Conservation (phyloP, 1,139 yeast species). For the Cylindricascospora bacillispora region DNA sequence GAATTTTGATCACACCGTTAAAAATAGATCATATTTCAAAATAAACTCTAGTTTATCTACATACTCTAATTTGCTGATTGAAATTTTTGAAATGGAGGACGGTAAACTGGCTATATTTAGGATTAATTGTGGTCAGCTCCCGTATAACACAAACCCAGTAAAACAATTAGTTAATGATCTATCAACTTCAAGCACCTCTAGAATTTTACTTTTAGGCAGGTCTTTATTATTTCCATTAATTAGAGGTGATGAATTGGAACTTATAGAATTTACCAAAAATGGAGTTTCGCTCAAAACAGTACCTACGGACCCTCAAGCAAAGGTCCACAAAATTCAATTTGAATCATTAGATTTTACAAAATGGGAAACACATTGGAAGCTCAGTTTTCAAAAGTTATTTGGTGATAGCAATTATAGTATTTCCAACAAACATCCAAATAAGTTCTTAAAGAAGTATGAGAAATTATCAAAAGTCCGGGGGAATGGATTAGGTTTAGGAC, state of each 20-base stretch:
- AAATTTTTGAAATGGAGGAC: constrained; percentile 17
- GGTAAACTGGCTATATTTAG: constrained; percentile 27
- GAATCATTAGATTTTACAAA: constrained; percentile 9
- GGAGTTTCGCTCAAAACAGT: constrained; percentile 3
- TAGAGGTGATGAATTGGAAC: constrained; percentile 22
- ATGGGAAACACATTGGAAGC: constrained; percentile 13
- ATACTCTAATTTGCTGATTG: constrained; percentile 17
- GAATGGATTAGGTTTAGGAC: neutral
- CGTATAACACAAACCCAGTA: constrained; percentile 4
- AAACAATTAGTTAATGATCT: constrained; percentile 7
- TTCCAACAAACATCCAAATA: too few relatives aligned
- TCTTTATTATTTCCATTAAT: constrained; percentile 27
- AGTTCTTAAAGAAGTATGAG: too few relatives aligned
- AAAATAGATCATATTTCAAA: constrained; percentile 4
- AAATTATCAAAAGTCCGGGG: neutral
- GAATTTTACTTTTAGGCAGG: constrained; percentile 21
- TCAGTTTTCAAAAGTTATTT: constrained; percentile 6
- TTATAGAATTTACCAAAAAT: constrained; percentile 4
- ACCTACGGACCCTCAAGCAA: constrained; percentile 8
- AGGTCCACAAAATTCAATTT: constrained; percentile 6
- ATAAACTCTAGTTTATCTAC: constrained; percentile 7
- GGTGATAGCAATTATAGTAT: too few relatives aligned
- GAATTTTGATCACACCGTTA: constrained; percentile 4
- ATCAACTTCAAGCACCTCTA: constrained; percentile 3
- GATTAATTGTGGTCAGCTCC: constrained; percentile 15